These are phyloP conservation scores for Ustilago tritici DNA, from an alignment of 1,284 basidiomycete species.

Conservation along the genomic window DNA sequence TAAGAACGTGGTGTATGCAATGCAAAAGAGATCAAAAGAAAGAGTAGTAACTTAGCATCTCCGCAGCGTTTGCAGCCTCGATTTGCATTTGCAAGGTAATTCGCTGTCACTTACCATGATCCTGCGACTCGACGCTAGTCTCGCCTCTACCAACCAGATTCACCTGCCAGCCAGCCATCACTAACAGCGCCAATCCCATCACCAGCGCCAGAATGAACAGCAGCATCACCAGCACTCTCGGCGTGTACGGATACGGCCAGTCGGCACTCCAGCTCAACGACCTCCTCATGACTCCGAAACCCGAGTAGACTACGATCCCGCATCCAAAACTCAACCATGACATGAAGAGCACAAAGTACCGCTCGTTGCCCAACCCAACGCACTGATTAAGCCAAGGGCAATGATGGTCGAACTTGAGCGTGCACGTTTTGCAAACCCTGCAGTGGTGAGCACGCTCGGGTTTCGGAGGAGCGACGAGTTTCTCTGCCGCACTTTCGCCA, in stretches of 20 bases:
- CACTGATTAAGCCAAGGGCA: constrained; percentile 93
- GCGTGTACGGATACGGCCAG: constrained; percentile 78
- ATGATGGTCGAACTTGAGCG: constrained; percentile 80
- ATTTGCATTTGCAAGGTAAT: background rate
- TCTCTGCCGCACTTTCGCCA: constrained; percentile 52
- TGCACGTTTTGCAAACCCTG: constrained; percentile 88
- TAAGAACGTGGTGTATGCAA: background rate
- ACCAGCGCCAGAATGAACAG: constrained; percentile 78
- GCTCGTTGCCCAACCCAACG: constrained; percentile 91
- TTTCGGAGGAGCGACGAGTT: constrained; percentile 72
- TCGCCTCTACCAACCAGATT: constrained; percentile 82
- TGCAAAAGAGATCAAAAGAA: background rate
- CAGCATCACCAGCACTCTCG: constrained; percentile 77
- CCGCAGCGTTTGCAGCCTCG: background rate
- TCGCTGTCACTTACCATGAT: constrained; percentile 74
- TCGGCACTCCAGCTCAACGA: constrained; percentile 24
- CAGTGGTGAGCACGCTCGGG: constrained; percentile 97
- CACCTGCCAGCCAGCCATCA: constrained; percentile 86
- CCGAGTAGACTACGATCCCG: constrained; percentile 46
- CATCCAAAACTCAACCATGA: constrained; percentile 70
- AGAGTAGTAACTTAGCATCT: background rate
- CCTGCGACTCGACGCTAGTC: constrained; percentile 90
- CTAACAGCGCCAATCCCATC: constrained; percentile 79
- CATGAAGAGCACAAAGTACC: constrained; percentile 96
- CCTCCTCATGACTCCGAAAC: constrained; percentile 29